These are phyloP conservation scores for Coniochaeta sp. DNA, from an alignment of 2,329 filamentous ascomycete genomes.

Conservation along the genomic window DNA sequence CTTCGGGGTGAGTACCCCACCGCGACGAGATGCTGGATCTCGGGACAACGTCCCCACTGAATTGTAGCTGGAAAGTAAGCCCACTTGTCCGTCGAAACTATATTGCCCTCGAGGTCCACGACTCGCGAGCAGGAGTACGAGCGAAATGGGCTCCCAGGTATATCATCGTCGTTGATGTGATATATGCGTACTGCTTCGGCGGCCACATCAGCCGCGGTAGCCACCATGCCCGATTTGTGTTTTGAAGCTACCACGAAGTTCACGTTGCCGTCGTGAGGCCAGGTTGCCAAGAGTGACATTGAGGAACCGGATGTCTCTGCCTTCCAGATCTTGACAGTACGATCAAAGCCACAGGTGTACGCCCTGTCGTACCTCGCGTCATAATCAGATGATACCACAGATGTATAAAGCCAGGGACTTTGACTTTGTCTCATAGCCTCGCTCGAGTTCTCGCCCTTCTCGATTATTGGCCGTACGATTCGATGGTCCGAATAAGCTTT, in stretches of 20 bases:
- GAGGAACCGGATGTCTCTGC: constrained; percentile 25
- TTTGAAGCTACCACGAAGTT: constrained; percentile 54
- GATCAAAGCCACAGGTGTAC: constrained; percentile 56
- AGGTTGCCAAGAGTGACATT: constrained; percentile 41
- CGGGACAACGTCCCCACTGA: constrained; percentile 46
- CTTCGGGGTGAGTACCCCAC: constrained; percentile 58
- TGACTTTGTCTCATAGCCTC: constrained; percentile 50
- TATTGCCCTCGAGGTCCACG: constrained; percentile 19
- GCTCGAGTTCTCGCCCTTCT: constrained; percentile 46
- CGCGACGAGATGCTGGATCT: constrained; percentile 43
- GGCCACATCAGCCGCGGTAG: constrained; percentile 50
- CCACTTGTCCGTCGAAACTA: constrained; percentile 39
- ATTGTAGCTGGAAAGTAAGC: constrained; percentile 56
- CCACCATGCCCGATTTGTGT: constrained; percentile 39
- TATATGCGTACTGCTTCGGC: constrained; percentile 51
- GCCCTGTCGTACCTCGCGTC: constrained; percentile 34
- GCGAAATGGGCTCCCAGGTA: constrained; percentile 26
- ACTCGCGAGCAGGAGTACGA: constrained; percentile 33
- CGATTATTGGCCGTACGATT: constrained; percentile 44
- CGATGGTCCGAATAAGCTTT: constrained; percentile 49
- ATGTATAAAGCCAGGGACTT: constrained; percentile 56
- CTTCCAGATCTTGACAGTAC: constrained; percentile 53
- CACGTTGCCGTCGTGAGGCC: constrained; percentile 50
- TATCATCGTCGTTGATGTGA: constrained; percentile 27
- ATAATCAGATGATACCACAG: constrained; percentile 55